Percentiles rank a stretch among this genome's conserved stretches.
These are phyloP conservation scores for Neotropicomus parvogracilis DNA, from an alignment of 1,284 basidiomycete species.

Conservation along the genomic window DNA sequence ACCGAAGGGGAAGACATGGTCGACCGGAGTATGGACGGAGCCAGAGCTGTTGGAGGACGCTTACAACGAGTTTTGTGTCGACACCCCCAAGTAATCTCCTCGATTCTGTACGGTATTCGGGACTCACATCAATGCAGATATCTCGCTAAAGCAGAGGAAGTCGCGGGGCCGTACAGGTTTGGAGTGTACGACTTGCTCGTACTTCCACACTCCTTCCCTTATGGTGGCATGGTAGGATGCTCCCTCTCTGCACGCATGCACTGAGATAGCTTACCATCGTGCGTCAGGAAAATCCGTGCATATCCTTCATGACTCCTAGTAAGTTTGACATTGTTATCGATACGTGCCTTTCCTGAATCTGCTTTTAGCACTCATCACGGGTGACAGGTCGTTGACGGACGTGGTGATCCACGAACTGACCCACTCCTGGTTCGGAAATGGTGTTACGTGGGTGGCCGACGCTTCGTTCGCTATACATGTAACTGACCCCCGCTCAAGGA, in stretches of 20 bases:
- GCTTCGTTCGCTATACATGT: too few relatives aligned
- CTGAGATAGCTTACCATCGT: background rate
- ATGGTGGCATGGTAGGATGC: conserved; percentile 36
- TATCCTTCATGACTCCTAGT: conserved; percentile 89
- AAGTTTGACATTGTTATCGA: conserved; percentile 18
- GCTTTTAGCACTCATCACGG: conserved; percentile 67
- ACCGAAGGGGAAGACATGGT: conserved; percentile 66
- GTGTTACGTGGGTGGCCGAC: conserved; percentile 75
- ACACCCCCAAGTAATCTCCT: conserved; percentile 61
- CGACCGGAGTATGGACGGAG: conserved; percentile 87
- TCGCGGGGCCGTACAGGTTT: conserved; percentile 79
- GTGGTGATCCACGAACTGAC: conserved; percentile 83
- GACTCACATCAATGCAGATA: conserved; percentile 45
- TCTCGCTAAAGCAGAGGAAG: conserved; percentile 70
- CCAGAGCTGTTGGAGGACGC: conserved; percentile 76
- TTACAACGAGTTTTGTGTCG: conserved; percentile 85
- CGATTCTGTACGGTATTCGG: background rate
- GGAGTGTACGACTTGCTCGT: conserved; percentile 90
- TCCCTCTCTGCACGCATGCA: too few relatives aligned
- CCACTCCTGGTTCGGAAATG: conserved; percentile 88
- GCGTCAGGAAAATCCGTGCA: conserved; percentile 73
- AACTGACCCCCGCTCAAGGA: too few relatives aligned
- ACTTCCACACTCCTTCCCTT: too few relatives aligned
- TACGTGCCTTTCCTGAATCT: background rate
- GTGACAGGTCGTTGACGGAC: conserved; percentile 83